phyloP scores from a whole-genome alignment of 495 filamentous ascomycete species.

The Hypomontagnella monticulosa region DNA sequence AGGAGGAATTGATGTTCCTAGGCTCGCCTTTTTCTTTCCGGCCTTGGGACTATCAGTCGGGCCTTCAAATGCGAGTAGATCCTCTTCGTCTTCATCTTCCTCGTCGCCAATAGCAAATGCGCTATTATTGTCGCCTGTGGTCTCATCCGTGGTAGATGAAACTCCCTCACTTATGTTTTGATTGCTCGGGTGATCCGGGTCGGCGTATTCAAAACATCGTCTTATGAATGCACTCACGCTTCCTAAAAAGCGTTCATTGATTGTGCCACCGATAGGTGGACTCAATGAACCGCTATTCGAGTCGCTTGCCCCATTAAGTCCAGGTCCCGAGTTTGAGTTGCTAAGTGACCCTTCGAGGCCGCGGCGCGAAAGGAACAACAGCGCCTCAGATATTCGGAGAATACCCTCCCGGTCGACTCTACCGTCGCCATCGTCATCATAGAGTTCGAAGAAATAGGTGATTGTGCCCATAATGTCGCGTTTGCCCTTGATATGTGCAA shows the following conservation, averaged over 20 bases:
- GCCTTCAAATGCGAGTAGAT: slow-evolving; percentile 69
- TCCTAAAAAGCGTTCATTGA: slow-evolving; percentile 83
- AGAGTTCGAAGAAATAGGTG: slow-evolving; percentile 95
- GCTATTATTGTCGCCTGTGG: slow-evolving; percentile 49
- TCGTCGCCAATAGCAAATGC: slow-evolving; percentile 85
- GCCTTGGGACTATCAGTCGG: slow-evolving; percentile 49
- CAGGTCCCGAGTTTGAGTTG: slow-evolving; percentile 53
- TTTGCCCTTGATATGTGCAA: slow-evolving; percentile 89
- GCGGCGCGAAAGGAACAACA: slow-evolving; percentile 89
- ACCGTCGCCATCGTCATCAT: slow-evolving; percentile 91
- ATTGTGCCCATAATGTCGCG: slow-evolving; percentile 97
- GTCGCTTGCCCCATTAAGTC: slow-evolving; percentile 49
- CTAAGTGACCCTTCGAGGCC: slow-evolving; percentile 79
- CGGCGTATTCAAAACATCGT: slow-evolving; percentile 97
- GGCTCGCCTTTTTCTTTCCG: slow-evolving; percentile 45
- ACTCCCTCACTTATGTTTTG: slow-evolving; percentile 47
- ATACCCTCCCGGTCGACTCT: slow-evolving; percentile 98
- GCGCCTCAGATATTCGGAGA: slow-evolving; percentile 89
- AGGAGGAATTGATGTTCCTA: slow-evolving; percentile 31
- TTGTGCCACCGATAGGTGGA: slow-evolving; percentile 53
- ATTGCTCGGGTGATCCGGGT: slow-evolving; percentile 81
- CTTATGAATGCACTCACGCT: slow-evolving; percentile 96
- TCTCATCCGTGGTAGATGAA: slow-evolving; percentile 36
- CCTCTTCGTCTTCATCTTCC: slow-evolving; percentile 69
- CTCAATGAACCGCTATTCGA: slow-evolving; percentile 34